Evolutionary conservation across 441 rosid genomes (phyloP), one percentile per base, ranked within the genome.

Genomic region (Macaranga tanarius): DNA sequence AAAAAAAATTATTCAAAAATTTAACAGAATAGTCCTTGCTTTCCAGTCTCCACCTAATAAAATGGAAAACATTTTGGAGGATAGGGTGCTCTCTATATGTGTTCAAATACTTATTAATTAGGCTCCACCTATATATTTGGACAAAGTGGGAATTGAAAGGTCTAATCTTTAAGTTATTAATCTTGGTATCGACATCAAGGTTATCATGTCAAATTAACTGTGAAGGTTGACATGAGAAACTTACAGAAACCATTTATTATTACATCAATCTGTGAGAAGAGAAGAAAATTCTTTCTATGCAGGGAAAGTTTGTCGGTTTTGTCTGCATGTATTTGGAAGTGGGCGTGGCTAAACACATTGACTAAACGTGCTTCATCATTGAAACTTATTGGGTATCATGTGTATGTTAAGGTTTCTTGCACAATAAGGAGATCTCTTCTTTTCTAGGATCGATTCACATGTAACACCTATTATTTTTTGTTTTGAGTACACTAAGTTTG

Each of bases 371-470:
- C 31, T 55, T 68, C 15, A 56, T 40, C 38, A 15, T 34, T 57
- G 15, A 56, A 40, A 40, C 44, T 69, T 69, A 52, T 67, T 52
- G 34, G 31, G 70, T 66, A 26, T 52, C 44, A 26, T 50, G 12
- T 5, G 38, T 34, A 34, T 26, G 25, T 52, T 67, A 4, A 34
- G n/a, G 31, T 52, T 52, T 67, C 71, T 52, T 52, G 34, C 13
- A n/a, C 48, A 2, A n/a, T 4, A 34, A 67, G 61, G 52, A 31
- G 2, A 52, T 34, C 38, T 34, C 38, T 34, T 34, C 38, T 34
- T 34, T 34, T 34, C 38, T 34, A 34, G 38, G 38, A 34, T n/a
- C n/a, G n/a, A n/a, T 34, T 34, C 38, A 34, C 38, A 34, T 34
- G 38, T 34, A 34, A 34, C 6, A 34, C 38, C 34, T 7, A 4